Evolutionary conservation across 345 rosid species (phyloP), one percentile per base, ranked within the genome.

Genomic region (Rhodomyrtus tomentosa): DNA sequence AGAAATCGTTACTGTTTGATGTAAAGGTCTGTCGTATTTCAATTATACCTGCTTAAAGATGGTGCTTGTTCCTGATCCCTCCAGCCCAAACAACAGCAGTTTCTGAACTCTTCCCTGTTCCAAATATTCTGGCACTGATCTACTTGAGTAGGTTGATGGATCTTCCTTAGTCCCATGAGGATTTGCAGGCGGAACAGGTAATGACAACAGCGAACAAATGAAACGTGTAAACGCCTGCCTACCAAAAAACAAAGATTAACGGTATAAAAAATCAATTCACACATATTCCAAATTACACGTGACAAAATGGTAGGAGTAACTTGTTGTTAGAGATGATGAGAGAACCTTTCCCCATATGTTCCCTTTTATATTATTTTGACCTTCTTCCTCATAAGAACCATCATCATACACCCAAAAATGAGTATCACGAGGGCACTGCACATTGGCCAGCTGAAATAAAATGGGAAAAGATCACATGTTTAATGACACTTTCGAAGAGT

Each of bases 371-470:
- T 95, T 96, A 87, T 96, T 96, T 85, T 96, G 99, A 79, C 98
- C 99, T 92, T 96, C 98, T 88, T 95, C 98, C 89, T 96, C 97
- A 82, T 96, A 96, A 25, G 93, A 89, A 48, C 99, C 99, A 94
- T 96, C 99, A 50, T 96, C 99, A 9, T 95, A 94, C 51, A 96
- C 90, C 98, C 99, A 96, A 86, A 96, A 96, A 87, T 96, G 99
- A 83, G 99, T 94, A 86, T 95, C 96, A 0, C 93, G 88, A 11
- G 99, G 95, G 82, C 99, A 96, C 40, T 96, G 97, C 32, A 96
- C 98, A 81, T 88, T 91, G 52, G 95, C 97, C 84, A 96, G 87
- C 99, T 96, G 96, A 89, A 85, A 88, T 50, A 86, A 48, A 81
- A 81, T 79, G 62, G 81, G 84, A 62, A 68, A 68, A 36, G 25